Percentiles rank a stretch among this genome's conserved stretches.
Evolutionary conservation across 495 filamentous ascomycete species (phyloP).

Genomic region (Penicillium silybi): DNA sequence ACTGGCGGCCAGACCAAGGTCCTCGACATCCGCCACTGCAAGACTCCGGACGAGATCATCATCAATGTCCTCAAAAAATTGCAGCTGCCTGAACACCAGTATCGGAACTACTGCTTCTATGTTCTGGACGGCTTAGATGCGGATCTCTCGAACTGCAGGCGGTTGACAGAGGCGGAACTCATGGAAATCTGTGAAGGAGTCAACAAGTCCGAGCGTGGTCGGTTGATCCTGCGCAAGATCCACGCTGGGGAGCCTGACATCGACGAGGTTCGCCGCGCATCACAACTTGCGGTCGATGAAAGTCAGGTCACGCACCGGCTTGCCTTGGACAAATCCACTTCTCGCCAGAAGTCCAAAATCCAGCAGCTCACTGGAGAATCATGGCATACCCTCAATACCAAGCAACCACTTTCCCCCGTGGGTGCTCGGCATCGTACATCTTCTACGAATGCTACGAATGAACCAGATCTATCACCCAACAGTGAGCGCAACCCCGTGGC

Average conservation of each 20-base stretch:
- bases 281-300: constrained; percentile 79
- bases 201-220: constrained; percentile 68
- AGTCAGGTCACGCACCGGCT: constrained; percentile 66
- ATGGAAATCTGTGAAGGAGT: constrained; percentile 70
- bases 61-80: constrained; percentile 81
- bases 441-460: constrained; percentile 38
- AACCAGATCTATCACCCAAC: constrained; percentile 38
- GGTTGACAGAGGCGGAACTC: constrained; percentile 78
- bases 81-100: constrained; percentile 66
- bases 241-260: constrained; percentile 80
- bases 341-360: constrained; percentile 70
- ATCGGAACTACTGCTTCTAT: constrained; percentile 79
- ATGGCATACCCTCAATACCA: constrained; percentile 64
- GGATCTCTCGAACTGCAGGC: constrained; percentile 69
- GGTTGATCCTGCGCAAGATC: constrained; percentile 85
- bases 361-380: constrained; percentile 80
- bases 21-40: constrained; percentile 82
- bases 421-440: constrained; percentile 59
- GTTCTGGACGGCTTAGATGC: constrained; percentile 79
- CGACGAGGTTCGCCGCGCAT: constrained; percentile 75
- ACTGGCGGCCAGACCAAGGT: constrained; percentile 87
- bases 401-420: constrained; percentile 76
- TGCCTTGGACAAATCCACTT: constrained; percentile 57
- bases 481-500: constrained; percentile 48
- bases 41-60: constrained; percentile 86